Conservation (phyloP, 371 early-diverging fungal species). For the Rhizomucor miehei region DNA sequence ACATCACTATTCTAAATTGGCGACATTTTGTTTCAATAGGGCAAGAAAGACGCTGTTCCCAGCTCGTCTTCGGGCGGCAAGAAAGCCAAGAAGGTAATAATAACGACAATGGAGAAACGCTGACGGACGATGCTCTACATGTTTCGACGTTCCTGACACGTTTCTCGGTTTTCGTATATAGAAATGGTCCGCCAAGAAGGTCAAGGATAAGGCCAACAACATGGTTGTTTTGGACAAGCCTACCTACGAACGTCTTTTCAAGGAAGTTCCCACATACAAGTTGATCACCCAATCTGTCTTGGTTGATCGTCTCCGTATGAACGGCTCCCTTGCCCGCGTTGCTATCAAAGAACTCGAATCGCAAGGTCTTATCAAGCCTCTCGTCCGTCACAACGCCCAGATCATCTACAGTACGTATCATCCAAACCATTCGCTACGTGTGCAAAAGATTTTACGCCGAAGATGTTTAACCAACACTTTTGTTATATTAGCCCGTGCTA, state of each 20-base stretch:
- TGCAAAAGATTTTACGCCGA: not conserved
- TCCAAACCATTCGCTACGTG: too few relatives aligned
- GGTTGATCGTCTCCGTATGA: conserved; percentile 97
- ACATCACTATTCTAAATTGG: too few relatives aligned
- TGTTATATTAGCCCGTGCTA: conserved; percentile 59
- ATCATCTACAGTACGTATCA: conserved; percentile 81
- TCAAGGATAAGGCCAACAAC: conserved; percentile 98
- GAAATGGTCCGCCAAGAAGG: conserved; percentile 97
- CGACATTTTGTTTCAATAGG: too few relatives aligned
- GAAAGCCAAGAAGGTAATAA: conserved; percentile 77
- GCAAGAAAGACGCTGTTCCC: conserved; percentile 71
- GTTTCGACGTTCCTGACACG: not conserved
- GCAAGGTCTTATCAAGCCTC: conserved; percentile 88
- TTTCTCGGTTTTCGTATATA: not conserved
- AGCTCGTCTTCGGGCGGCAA: conserved; percentile 78
- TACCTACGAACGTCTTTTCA: conserved; percentile 92
- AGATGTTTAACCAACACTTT: not conserved
- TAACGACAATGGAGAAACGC: conserved; percentile 9
- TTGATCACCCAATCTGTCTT: conserved; percentile 96
- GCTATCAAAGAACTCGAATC: conserved; percentile 91
- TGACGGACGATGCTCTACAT: too few relatives aligned
- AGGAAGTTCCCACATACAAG: conserved; percentile 99
- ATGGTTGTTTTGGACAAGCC: conserved; percentile 89
- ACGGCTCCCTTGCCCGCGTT: conserved; percentile 95
- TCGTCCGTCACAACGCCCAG: conserved; percentile 89